Evolutionary conservation across 352 stramenopile genomes (phyloP).

Genomic region (Phytophthora quininea): DNA sequence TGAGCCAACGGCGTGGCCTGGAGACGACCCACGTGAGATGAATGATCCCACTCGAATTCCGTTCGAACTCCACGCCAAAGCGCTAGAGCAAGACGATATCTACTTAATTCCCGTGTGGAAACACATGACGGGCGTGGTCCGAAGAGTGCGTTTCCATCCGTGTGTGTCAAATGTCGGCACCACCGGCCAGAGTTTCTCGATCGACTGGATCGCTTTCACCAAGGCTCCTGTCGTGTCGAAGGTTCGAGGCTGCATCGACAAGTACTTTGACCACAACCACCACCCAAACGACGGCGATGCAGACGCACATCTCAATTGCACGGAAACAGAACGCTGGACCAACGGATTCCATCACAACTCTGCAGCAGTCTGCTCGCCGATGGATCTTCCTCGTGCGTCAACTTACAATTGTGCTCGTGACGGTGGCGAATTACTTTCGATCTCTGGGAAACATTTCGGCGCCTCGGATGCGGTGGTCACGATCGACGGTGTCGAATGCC

Average conservation of each 20-base stretch:
- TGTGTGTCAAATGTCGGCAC: slow-evolving; percentile 35
- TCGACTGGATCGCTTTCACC: slow-evolving; percentile 74
- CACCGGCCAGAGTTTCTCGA: slow-evolving; percentile 68
- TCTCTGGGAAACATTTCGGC: slow-evolving; percentile 81
- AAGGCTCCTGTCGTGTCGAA: slow-evolving; percentile 78
- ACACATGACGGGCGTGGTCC: slow-evolving; percentile 60
- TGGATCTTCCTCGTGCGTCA: slow-evolving; percentile 56
- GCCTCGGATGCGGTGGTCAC: slow-evolving; percentile 65
- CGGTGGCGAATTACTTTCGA: slow-evolving; percentile 58
- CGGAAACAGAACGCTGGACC: slow-evolving; percentile 39
- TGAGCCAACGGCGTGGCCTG: slow-evolving; percentile 38
- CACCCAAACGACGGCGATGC: slow-evolving; percentile 12
- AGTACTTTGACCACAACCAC: slow-evolving; percentile 53
- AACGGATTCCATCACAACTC: slow-evolving; percentile 56
- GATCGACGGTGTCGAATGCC: slow-evolving; percentile 74
- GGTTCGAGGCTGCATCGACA: slow-evolving; percentile 82
- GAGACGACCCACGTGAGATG: slow-evolving; percentile 40
- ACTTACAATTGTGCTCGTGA: slow-evolving; percentile 78
- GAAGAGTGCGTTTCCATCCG: slow-evolving; percentile 67
- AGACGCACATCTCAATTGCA: slow-evolving; percentile 50
- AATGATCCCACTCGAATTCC: slow-evolving; percentile 60
- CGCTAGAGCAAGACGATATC: slow-evolving; percentile 40
- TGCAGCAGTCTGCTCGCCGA: slow-evolving; percentile 45
- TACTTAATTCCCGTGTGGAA: slow-evolving; percentile 74
- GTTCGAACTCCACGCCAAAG: slow-evolving; percentile 44